A percentile compares a stretch with the other conserved stretches of the same genome.
Conservation (phyloP, 2,329 filamentous ascomycete genomes). For the Fusarium sarcochroum region DNA sequence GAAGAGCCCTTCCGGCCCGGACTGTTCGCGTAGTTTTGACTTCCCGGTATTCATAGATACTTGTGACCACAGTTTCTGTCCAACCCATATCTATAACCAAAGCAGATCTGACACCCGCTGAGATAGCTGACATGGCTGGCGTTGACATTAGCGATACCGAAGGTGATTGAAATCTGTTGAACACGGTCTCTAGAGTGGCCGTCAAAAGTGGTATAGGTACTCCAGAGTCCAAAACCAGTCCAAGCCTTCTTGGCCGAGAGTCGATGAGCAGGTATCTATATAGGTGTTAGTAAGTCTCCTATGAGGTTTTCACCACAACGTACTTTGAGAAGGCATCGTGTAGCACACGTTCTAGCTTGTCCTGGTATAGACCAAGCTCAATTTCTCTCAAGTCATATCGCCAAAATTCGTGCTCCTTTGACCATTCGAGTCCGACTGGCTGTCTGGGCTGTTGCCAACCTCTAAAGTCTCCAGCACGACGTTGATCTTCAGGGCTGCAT, state of each 20-base stretch:
- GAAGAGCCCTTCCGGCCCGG: constrained; percentile 80
- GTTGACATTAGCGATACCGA: constrained; percentile 85
- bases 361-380: constrained; percentile 84
- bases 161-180: constrained; percentile 84
- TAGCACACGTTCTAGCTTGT: constrained; percentile 87
- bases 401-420: constrained; percentile 81
- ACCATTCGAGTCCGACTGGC: constrained; percentile 69
- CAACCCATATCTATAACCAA: constrained; percentile 93
- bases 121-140: constrained; percentile 80
- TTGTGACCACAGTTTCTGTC: constrained; percentile 88
- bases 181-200: constrained; percentile 81
- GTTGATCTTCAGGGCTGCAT: constrained; percentile 82
- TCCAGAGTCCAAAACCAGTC: constrained; percentile 82
- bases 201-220: constrained; percentile 85
- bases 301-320: constrained; percentile 3
- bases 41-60: constrained; percentile 91
- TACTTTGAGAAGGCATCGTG: constrained; percentile 87
- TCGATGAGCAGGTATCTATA: constrained; percentile 76
- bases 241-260: constrained; percentile 80
- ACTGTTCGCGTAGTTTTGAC: constrained; percentile 78
- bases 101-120: constrained; percentile 87
- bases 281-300: constrained; percentile 26
- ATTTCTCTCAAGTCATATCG: constrained; percentile 78
- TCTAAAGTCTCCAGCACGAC: constrained; percentile 85
- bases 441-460: constrained; percentile 71